Conservation (phyloP, 148 eudicot species). For the Agrostemma githago region DNA sequence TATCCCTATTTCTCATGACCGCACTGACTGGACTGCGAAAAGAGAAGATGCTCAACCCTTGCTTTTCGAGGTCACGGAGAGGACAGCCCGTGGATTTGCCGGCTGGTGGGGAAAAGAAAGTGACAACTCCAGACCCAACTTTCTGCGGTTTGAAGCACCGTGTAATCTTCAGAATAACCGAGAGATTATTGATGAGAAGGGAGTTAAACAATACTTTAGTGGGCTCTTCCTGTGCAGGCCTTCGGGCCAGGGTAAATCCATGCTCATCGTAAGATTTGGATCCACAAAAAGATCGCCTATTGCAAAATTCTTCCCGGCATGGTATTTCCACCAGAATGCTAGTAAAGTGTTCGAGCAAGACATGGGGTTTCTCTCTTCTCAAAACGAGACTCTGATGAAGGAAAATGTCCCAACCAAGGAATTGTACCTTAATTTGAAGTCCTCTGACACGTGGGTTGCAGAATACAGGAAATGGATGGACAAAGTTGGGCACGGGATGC, state of each 20-base stretch:
- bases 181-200: slow-evolving; percentile 56
- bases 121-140: slow-evolving; percentile 51
- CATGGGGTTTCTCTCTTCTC: slow-evolving; percentile 95
- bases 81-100: slow-evolving; percentile 82
- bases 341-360: slow-evolving; percentile 95
- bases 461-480: slow-evolving; percentile 99
- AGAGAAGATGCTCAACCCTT: slow-evolving; percentile 88
- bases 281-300: slow-evolving; percentile 53
- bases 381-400: slow-evolving; percentile 73
- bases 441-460: slow-evolving; percentile 92
- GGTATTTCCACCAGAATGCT: slow-evolving; percentile 95
- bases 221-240: slow-evolving; percentile 90
- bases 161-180: slow-evolving; percentile 84
- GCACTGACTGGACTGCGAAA: slow-evolving; percentile 88
- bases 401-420: slow-evolving; percentile 77
- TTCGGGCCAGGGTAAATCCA: slow-evolving; percentile 89
- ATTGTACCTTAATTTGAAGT: slow-evolving; percentile 65
- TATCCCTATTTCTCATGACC: slow-evolving; percentile 88
- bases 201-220: slow-evolving; percentile 56
- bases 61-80: slow-evolving; percentile 61
- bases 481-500: slow-evolving; percentile 98
- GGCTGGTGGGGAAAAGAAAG: slow-evolving; percentile 82
- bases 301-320: slow-evolving; percentile 55
- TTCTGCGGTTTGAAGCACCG: slow-evolving; percentile 79
- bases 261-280: slow-evolving; percentile 90